phyloP scores from a whole-genome alignment of 1,284 basidiomycete genomes.

The Cutaneotrichosporon spelunceum region DNA sequence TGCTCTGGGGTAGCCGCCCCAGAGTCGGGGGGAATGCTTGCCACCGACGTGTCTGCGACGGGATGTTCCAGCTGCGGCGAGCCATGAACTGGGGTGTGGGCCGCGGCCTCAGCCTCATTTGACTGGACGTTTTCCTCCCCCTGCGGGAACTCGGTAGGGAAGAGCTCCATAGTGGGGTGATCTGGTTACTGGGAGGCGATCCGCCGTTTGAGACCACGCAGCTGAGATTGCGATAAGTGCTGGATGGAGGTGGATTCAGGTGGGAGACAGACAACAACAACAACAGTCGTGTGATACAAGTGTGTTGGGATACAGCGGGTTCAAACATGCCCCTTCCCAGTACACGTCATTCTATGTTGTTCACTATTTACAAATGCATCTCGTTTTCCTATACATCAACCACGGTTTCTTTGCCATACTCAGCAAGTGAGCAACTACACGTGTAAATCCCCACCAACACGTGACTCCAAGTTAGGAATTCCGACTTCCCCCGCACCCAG shows the following conservation, averaged over 20 bases:
- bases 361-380: too few relatives aligned
- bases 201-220: not conserved
- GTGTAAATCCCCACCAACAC: not conserved
- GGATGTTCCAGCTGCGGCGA: not conserved
- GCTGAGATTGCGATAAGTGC: not conserved
- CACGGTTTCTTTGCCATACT: too few relatives aligned
- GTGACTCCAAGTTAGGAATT: not conserved
- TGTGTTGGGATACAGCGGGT: too few relatives aligned
- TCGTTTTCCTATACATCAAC: too few relatives aligned
- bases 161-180: constrained; percentile 6
- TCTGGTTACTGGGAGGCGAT: not conserved
- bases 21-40: not conserved
- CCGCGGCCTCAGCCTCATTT: constrained; percentile 1
- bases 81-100: not conserved
- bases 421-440: not conserved
- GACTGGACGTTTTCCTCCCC: not conserved
- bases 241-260: not conserved
- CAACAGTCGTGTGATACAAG: not conserved
- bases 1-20: not conserved
- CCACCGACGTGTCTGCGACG: not conserved
- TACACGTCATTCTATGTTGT: too few relatives aligned
- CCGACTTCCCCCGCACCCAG: not conserved
- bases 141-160: constrained; percentile 5
- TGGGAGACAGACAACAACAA: constrained; percentile 4
- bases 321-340: too few relatives aligned